Conservation (phyloP, 148 eudicot species). For the Arbutus unedo region DNA sequence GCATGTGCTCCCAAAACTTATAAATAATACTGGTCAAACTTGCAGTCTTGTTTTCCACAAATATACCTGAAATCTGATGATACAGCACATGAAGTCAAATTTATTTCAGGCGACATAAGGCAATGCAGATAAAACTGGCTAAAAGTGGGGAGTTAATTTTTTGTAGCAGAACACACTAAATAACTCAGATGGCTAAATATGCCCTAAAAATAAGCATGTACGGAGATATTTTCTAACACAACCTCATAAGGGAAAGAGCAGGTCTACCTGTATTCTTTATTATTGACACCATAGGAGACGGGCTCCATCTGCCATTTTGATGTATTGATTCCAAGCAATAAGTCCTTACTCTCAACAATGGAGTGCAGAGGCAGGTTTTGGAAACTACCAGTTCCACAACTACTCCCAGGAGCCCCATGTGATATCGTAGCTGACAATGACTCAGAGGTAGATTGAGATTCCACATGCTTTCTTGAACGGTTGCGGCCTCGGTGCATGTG, state of each 20-base stretch:
- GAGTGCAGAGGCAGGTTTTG: constrained; percentile 38
- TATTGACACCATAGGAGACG: constrained; percentile 30
- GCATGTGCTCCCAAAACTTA: not conserved
- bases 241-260: constrained; percentile 2
- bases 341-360: constrained; percentile 20
- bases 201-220: not conserved
- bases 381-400: constrained; percentile 31
- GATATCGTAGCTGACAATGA: constrained; percentile 40
- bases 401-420: constrained; percentile 28
- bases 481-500: constrained; percentile 60
- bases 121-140: not conserved
- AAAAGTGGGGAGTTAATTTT: not conserved
- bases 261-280: constrained; percentile 39
- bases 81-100: not conserved
- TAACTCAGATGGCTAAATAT: not conserved
- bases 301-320: constrained; percentile 42
- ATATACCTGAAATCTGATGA: not conserved
- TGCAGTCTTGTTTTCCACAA: constrained; percentile 5
- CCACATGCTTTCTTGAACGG: constrained; percentile 75
- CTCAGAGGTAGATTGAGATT: constrained; percentile 47
- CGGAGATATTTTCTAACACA: not conserved
- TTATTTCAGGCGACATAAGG: not conserved
- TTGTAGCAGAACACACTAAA: not conserved
- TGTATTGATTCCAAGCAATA: constrained; percentile 29
- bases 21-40: not conserved